Base-by-base conservation (phyloP, 2,329 filamentous ascomycete genomes). In the Keithomyces neogunnii region DNA sequence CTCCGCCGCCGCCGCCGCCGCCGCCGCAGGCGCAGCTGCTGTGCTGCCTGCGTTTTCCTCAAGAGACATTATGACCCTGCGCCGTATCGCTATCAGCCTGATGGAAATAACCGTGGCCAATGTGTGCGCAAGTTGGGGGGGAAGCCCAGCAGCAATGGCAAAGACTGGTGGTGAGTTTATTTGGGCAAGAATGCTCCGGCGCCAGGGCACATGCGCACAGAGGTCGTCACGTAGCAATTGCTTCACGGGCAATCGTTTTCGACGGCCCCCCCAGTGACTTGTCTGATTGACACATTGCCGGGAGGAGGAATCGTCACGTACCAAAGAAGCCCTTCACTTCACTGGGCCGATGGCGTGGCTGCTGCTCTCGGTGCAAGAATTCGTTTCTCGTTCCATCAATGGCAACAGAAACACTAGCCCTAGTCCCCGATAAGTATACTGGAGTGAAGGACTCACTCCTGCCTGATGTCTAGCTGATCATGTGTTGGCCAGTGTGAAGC, bases 51-150 rank as follows among this genome's bases (percentile, higher is more conserved):
- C 28, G 4, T 36, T 31, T 11, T 42, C 2, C 26, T 53, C 52
- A 33, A 32, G 11, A 33, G 56, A 52, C 56, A 56, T 57, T 5
- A n/a, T 53, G 38, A 45, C 36, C 45, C 38, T 47, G n/a, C 13
- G n/a, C 13, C 10, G 40, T 13, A 33, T 28, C 3, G 8, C 4
- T 26, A 32, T 48, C n/a, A 51, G 50, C 32, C n/a, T 11, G 47
- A 33, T 48, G 36, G 28, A 28, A 43, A 26, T 19, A 38, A 45
- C 4, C n/a, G 28, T 7, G 30, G 40, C 11, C 40, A 10, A 3
- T 19, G 19, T 7, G 3, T 11, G 28, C 5, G 28, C 11, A 44
- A 28, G 40, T 44, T 44, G 40, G 40, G 40, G 28, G 30, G 13
- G 6, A 11, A 35, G 40, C 11, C 7, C 10, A 26, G 26, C 26